phyloP scores from a whole-genome alignment of 108 stramenopile species.

The Halocafeteria seosinensis region DNA sequence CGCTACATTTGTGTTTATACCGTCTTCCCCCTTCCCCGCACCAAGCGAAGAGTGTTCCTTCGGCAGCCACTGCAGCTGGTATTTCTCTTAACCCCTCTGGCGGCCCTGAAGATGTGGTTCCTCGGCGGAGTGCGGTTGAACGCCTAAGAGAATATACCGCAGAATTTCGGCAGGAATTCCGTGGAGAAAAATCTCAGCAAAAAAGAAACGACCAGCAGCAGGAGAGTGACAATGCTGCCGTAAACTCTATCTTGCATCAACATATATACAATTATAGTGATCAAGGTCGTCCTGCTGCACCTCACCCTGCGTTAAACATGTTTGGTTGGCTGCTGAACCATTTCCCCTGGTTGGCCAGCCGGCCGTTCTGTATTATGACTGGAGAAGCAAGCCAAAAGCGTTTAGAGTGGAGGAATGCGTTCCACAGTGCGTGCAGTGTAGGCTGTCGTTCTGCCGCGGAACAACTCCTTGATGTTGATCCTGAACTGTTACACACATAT shows the following conservation, averaged over 20 bases:
- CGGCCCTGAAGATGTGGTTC: not conserved
- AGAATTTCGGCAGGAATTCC: too few relatives aligned
- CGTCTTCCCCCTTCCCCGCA: not conserved
- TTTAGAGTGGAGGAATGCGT: not conserved
- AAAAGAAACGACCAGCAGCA: too few relatives aligned
- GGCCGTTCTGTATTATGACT: not conserved
- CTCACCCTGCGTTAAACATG: not conserved
- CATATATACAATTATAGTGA: not conserved
- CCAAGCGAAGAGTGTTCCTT: not conserved
- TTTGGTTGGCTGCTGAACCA: not conserved
- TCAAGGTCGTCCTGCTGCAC: not conserved
- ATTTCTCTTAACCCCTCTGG: not conserved
- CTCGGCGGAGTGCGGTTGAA: not conserved
- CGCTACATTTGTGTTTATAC: not conserved
- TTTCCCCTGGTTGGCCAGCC: not conserved
- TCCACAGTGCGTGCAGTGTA: not conserved
- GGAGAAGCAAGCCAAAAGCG: not conserved
- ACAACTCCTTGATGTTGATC: not conserved
- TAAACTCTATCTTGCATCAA: not conserved
- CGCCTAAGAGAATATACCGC: not conserved
- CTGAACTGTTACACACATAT: not conserved
- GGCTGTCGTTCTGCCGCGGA: not conserved
- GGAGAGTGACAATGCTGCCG: not conserved
- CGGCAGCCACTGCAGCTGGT: not conserved
- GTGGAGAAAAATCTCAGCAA: too few relatives aligned